phyloP scores from a whole-genome alignment of 768 basidiomycete species.

The Kwoniella europaea region DNA sequence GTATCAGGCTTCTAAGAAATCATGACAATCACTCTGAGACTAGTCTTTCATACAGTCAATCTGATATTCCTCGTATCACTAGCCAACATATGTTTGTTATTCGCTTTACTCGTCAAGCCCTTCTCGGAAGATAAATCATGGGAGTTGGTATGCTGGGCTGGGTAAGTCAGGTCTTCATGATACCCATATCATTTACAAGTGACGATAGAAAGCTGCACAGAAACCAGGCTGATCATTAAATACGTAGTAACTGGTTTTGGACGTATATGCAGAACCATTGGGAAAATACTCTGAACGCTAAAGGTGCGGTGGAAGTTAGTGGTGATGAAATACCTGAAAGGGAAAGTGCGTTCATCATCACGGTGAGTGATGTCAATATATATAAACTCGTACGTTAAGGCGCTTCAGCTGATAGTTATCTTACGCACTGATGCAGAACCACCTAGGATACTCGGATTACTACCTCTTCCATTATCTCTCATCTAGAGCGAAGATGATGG shows the following conservation, averaged over 20 bases:
- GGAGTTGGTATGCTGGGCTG: conserved; percentile 41
- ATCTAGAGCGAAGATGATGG: conserved; percentile 37
- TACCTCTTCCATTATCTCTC: conserved; percentile 43
- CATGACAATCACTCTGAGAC: not conserved
- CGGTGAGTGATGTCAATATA: conserved; percentile 20
- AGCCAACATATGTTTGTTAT: conserved; percentile 32
- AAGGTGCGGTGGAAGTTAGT: conserved; percentile 15
- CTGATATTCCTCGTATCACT: conserved; percentile 25
- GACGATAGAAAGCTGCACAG: too few relatives aligned
- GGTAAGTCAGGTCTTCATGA: conserved; percentile 27
- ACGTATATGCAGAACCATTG: conserved; percentile 47
- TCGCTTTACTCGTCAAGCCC: conserved; percentile 35
- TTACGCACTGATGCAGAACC: conserved; percentile 28
- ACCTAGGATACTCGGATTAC: conserved; percentile 41
- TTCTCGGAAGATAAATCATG: conserved; percentile 37
- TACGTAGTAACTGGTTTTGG: conserved; percentile 40
- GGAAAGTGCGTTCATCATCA: conserved; percentile 42
- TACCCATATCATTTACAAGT: not conserved
- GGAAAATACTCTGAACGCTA: conserved; percentile 35
- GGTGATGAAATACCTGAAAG: conserved; percentile 37
- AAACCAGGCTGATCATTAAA: not conserved
- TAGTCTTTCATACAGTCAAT: conserved; percentile 25
- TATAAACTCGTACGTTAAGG: too few relatives aligned
- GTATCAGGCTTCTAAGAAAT: not conserved
- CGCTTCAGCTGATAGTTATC: not conserved